Conservation (phyloP, 805 yeast genomes). For the Saccharomycopsis guyanensis region DNA sequence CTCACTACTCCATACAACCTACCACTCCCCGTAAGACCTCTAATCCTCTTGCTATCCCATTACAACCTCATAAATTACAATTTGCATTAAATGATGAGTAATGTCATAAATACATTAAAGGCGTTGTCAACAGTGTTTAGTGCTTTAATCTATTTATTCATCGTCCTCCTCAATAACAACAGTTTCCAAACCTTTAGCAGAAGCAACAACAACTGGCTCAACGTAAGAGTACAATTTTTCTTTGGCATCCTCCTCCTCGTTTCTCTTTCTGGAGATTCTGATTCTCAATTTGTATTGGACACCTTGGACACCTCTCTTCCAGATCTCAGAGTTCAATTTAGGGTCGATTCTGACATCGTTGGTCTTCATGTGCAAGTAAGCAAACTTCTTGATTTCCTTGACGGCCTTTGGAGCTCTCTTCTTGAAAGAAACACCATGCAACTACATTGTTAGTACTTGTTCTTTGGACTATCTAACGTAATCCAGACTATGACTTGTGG, state of each 20-base stretch:
- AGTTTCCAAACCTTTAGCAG: constrained; percentile 97
- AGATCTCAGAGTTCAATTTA: constrained; percentile 93
- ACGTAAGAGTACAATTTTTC: constrained; percentile 96
- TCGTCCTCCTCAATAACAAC: constrained; percentile 87
- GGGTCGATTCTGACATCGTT: constrained; percentile 99
- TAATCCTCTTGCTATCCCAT: no score
- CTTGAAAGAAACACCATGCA: constrained; percentile 98
- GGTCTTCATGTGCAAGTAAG: constrained; percentile 98
- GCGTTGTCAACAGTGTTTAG: not conserved
- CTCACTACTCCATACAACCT: no score
- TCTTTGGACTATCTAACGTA: no score
- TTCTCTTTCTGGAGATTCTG: constrained; percentile 98
- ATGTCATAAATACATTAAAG: constrained; percentile 2
- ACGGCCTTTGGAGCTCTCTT: constrained; percentile 99
- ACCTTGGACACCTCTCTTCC: constrained; percentile 99
- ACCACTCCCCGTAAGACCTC: no score
- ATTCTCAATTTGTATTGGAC: constrained; percentile 97
- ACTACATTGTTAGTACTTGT: constrained; percentile 49
- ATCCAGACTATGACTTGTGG: not conserved
- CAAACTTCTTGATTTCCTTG: constrained; percentile 98
- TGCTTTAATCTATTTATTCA: constrained; percentile 25
- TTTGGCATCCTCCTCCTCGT: constrained; percentile 99
- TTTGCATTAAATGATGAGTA: constrained; percentile 1
- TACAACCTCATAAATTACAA: not conserved
- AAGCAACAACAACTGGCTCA: constrained; percentile 92